Conservation (phyloP, 2,329 filamentous ascomycete species). For the Teratosphaeria destructans region DNA sequence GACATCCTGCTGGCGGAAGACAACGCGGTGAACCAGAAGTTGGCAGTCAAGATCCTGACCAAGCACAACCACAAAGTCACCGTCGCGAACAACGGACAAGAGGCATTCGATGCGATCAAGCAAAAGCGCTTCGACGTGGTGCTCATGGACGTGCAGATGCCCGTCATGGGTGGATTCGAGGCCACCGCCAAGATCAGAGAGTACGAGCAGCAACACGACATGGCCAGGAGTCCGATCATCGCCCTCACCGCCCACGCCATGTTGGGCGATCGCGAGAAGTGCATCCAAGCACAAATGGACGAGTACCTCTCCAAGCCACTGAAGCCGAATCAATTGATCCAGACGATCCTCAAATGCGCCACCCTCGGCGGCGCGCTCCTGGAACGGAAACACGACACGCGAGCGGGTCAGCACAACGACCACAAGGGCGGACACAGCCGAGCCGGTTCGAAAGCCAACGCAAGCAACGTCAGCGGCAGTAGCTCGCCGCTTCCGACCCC, state of each 20-base stretch:
- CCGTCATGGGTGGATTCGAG: constrained; percentile 98
- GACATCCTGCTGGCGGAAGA: constrained; percentile 93
- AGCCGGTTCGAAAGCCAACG: neutral
- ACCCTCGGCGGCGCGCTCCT: constrained; percentile 77
- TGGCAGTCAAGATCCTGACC: constrained; percentile 93
- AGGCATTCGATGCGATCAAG: constrained; percentile 87
- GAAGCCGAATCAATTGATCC: constrained; percentile 93
- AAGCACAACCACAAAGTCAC: constrained; percentile 91
- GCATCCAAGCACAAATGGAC: constrained; percentile 98
- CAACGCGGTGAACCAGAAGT: constrained; percentile 91
- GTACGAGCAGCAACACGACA: constrained; percentile 72
- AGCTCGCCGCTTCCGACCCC: constrained; percentile 10
- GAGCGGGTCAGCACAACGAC: constrained; percentile 13
- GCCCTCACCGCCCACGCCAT: constrained; percentile 96
- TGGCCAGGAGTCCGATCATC: constrained; percentile 85
- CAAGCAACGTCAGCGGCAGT: neutral
- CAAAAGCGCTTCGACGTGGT: constrained; percentile 90
- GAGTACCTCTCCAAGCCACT: constrained; percentile 95
- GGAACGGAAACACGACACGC: constrained; percentile 54
- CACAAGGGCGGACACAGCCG: neutral
- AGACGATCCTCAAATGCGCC: constrained; percentile 93
- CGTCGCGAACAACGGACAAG: constrained; percentile 88
- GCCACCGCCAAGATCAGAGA: constrained; percentile 93
- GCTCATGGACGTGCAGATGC: constrained; percentile 99
- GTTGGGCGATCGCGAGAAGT: constrained; percentile 96